Conservation (phyloP, 2,329 filamentous ascomycete genomes). For the Colletotrichum phormii region DNA sequence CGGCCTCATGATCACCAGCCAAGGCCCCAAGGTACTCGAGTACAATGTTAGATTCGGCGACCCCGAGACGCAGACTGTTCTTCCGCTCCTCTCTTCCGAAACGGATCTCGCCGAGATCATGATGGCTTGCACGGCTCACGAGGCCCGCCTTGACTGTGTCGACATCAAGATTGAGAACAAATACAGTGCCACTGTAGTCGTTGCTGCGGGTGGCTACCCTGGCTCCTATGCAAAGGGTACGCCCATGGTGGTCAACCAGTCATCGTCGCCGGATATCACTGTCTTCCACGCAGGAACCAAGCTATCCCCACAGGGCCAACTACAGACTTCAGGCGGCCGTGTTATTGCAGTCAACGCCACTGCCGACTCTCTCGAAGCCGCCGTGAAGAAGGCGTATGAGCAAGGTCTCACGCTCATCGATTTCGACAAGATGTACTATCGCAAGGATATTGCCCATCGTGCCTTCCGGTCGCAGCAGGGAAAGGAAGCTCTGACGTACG, state of each 20-base stretch:
- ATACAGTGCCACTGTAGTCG: constrained; percentile 85
- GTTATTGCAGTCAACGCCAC: constrained; percentile 87
- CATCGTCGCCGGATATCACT: constrained; percentile 60
- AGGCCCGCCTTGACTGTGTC: constrained; percentile 75
- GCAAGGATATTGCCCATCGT: constrained; percentile 87
- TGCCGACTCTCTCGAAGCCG: constrained; percentile 74
- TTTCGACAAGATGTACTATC: constrained; percentile 86
- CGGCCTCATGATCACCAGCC: constrained; percentile 84
- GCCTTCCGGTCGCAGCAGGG: constrained; percentile 63
- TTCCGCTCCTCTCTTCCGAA: constrained; percentile 78
- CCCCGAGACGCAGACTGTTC: constrained; percentile 85
- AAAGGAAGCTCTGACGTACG: constrained; percentile 81
- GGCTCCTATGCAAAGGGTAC: constrained; percentile 81
- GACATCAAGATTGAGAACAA: constrained; percentile 70
- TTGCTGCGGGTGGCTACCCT: constrained; percentile 88
- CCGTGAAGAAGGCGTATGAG: constrained; percentile 82
- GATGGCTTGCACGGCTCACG: constrained; percentile 74
- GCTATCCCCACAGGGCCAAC: constrained; percentile 60
- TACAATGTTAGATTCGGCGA: constrained; percentile 94
- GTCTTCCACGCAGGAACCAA: constrained; percentile 90
- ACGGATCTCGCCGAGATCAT: constrained; percentile 88
- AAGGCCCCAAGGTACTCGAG: constrained; percentile 82
- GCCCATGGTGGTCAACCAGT: constrained; percentile 55
- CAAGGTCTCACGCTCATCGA: constrained; percentile 76
- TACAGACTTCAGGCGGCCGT: constrained; percentile 82